These are phyloP conservation scores for Millerozyma miso DNA, from an alignment of 805 yeast species.

Conservation along the genomic window DNA sequence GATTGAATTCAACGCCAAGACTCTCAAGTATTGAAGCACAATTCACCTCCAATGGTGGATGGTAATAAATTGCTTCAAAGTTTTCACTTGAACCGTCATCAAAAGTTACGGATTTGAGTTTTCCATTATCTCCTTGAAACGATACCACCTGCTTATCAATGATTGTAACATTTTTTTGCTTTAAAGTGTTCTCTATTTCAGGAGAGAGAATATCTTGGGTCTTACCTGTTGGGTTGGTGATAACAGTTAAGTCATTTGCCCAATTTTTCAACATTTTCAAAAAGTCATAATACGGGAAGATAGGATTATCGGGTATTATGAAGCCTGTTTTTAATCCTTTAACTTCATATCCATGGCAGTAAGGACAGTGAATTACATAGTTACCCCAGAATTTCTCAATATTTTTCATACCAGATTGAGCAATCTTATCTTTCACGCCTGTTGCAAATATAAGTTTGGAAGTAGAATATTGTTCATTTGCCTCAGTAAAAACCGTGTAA, in stretches of 20 bases:
- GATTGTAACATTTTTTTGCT: not conserved
- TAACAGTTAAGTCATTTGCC: slow-evolving; percentile 8
- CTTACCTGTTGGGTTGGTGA: slow-evolving; percentile 3
- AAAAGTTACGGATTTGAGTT: slow-evolving; percentile 1
- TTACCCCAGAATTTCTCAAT: slow-evolving; percentile 13
- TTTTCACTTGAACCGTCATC: slow-evolving; percentile 2
- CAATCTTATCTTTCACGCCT: slow-evolving; percentile 10
- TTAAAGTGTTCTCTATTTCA: not conserved
- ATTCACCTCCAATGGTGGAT: slow-evolving; percentile 4
- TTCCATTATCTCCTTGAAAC: slow-evolving; percentile 1
- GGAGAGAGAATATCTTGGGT: not conserved
- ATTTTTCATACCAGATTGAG: slow-evolving; percentile 5
- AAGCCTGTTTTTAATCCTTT: slow-evolving; percentile 8
- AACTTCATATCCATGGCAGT: slow-evolving; percentile 13
- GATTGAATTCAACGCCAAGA: slow-evolving; percentile 3
- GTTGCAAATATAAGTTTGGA: slow-evolving; percentile 9
- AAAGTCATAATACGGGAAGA: slow-evolving; percentile 1
- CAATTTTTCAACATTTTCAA: slow-evolving; percentile 7
- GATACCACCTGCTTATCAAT: not conserved
- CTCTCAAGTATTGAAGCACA: slow-evolving; percentile 1
- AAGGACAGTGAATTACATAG: slow-evolving; percentile 9
- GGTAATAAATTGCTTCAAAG: slow-evolving; percentile 1
- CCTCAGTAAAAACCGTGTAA: not conserved
- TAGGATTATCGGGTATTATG: not conserved
- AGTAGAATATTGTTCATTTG: not conserved